These are phyloP conservation scores for Scolecobasidium constrictum DNA, from an alignment of 2,329 filamentous ascomycete genomes.

Conservation along the genomic window DNA sequence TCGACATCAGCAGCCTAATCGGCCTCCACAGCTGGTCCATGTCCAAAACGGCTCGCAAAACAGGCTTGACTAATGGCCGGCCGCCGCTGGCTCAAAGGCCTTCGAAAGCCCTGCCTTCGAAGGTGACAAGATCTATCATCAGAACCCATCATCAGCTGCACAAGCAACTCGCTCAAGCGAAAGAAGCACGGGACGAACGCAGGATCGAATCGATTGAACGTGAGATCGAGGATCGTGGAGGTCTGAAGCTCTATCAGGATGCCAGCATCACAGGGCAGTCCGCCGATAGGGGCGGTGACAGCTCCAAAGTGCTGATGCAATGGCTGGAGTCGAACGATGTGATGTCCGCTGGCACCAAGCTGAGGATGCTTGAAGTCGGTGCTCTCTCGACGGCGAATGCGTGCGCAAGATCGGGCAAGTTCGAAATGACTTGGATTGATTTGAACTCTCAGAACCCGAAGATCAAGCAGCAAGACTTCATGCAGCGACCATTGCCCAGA, in stretches of 20 bases:
- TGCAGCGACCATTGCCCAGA: conserved; percentile 67
- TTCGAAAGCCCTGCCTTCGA: conserved; percentile 38
- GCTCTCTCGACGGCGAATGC: conserved; percentile 76
- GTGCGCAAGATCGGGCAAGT: conserved; percentile 60
- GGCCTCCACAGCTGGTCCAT: no score
- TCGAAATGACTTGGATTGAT: conserved; percentile 77
- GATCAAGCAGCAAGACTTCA: conserved; percentile 87
- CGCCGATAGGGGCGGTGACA: conserved; percentile 50
- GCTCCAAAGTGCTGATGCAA: conserved; percentile 46
- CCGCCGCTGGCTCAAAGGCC: conserved; percentile 30
- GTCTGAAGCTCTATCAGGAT: conserved; percentile 48
- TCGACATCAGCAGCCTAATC: no score
- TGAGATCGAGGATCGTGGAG: conserved; percentile 45
- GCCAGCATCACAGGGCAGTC: conserved; percentile 54
- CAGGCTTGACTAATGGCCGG: conserved; percentile 32
- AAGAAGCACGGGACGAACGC: conserved; percentile 28
- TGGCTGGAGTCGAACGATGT: conserved; percentile 35
- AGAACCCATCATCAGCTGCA: conserved; percentile 48
- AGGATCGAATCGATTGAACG: conserved; percentile 32
- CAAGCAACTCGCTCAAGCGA: conserved; percentile 43
- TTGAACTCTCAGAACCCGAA: conserved; percentile 73
- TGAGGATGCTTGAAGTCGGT: conserved; percentile 78
- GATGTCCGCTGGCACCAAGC: conserved; percentile 15
- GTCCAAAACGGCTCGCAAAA: conserved; percentile 20
- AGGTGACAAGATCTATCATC: conserved; percentile 47